Evolutionary conservation across 805 yeast species (phyloP).

Genomic region (Starmera amethionina): DNA sequence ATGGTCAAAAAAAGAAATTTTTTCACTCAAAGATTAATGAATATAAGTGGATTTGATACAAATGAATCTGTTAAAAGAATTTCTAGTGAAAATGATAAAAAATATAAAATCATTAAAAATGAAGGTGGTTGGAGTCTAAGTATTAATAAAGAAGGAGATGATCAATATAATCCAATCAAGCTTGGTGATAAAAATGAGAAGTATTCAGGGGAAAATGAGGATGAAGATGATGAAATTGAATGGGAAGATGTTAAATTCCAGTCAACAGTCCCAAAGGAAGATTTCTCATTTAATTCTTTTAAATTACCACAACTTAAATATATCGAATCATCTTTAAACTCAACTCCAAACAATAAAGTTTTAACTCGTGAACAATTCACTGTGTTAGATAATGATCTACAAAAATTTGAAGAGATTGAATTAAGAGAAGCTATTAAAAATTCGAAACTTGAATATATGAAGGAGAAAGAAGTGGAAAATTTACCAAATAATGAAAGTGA

Average conservation of each 20-base stretch:
- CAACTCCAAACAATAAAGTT: no score
- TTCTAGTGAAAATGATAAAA: slow-evolving; percentile 74
- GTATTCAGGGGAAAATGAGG: slow-evolving; percentile 17
- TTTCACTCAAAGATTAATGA: slow-evolving; percentile 80
- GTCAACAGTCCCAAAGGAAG: slow-evolving; percentile 16
- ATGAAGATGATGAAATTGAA: slow-evolving; percentile 35
- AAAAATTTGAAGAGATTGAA: slow-evolving; percentile 23
- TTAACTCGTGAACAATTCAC: no score
- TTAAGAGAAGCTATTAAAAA: slow-evolving; percentile 29
- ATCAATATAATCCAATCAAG: neutral
- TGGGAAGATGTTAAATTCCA: slow-evolving; percentile 61
- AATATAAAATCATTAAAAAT: slow-evolving; percentile 64
- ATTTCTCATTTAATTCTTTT: slow-evolving; percentile 32
- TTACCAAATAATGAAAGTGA: slow-evolving; percentile 17
- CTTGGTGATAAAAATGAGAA: neutral
- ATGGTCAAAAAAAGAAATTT: slow-evolving; percentile 89
- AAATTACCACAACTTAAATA: slow-evolving; percentile 23
- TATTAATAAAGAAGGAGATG: slow-evolving; percentile 27
- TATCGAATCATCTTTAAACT: neutral
- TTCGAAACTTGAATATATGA: slow-evolving; percentile 39
- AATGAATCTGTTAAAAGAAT: slow-evolving; percentile 36
- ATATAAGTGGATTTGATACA: slow-evolving; percentile 63
- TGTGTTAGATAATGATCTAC: slow-evolving; percentile 1
- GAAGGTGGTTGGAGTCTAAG: slow-evolving; percentile 82
- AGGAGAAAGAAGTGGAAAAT: slow-evolving; percentile 27